Conservation (phyloP, 2,329 filamentous ascomycete genomes). For the Stromatinia cepivora region DNA sequence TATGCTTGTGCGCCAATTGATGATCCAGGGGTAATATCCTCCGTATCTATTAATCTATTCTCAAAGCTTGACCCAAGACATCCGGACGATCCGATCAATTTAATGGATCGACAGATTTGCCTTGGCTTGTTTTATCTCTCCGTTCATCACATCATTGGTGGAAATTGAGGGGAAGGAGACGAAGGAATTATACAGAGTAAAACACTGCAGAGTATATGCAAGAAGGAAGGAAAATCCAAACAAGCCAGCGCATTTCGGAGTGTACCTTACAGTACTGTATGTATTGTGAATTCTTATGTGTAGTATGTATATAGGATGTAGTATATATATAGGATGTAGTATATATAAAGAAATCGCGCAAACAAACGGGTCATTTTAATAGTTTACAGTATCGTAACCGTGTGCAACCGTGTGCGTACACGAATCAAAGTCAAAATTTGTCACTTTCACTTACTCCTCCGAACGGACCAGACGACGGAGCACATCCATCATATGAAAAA, state of each 20-base stretch:
- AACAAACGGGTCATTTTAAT: too few relatives aligned
- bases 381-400: not conserved
- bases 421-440: not conserved
- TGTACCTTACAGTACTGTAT: not conserved
- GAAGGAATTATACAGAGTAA: not conserved
- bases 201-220: not conserved
- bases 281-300: not conserved
- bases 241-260: not conserved
- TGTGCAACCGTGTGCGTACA: conserved; percentile 8
- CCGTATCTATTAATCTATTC: not conserved
- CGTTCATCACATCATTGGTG: not conserved
- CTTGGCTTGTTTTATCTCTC: conserved; percentile 4
- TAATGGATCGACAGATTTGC: not conserved
- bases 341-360: not conserved
- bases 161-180: not conserved
- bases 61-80: not conserved
- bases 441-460: not conserved
- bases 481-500: not conserved
- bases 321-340: too few relatives aligned
- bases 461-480: not conserved
- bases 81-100: conserved; percentile 2
- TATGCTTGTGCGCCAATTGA: not conserved
- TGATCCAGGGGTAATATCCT: not conserved
- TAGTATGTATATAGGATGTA: not conserved
- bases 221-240: not conserved